phyloP scores from a whole-genome alignment of 192 early-diverging fungal species.

The Entophlyctis luteolus region DNA sequence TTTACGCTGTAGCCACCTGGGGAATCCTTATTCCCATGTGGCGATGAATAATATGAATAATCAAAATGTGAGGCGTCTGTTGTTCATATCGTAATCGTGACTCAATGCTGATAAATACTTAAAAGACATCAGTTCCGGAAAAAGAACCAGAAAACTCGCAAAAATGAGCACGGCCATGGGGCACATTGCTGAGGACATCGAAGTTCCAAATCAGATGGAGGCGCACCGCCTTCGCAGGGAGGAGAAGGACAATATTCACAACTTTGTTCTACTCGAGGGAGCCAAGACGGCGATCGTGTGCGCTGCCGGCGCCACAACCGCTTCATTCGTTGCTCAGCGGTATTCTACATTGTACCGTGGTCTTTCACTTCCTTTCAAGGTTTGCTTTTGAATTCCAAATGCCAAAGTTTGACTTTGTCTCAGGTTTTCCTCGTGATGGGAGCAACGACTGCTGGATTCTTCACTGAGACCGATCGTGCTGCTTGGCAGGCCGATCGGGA shows the following conservation, averaged over 20 bases:
- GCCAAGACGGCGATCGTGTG: constrained; percentile 1
- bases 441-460: constrained; percentile 32
- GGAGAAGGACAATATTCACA: constrained; percentile 7
- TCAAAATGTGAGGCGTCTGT: too few species aligned
- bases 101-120: too few species aligned
- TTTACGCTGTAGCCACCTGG: too few species aligned
- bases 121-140: too few species aligned
- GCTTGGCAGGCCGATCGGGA: constrained; percentile 32
- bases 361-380: background rate
- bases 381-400: background rate
- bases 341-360: constrained; percentile 3
- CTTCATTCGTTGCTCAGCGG: background rate
- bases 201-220: constrained; percentile 10
- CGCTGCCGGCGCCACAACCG: background rate
- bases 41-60: too few species aligned
- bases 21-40: too few species aligned
- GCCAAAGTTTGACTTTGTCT: background rate
- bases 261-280: constrained; percentile 13
- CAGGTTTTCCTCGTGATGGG: constrained; percentile 14
- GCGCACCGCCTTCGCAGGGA: constrained; percentile 2
- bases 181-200: background rate
- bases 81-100: too few species aligned
- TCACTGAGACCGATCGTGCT: constrained; percentile 27
- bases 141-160: background rate
- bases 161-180: constrained; percentile 1